Evolutionary conservation across 345 rosid genomes (phyloP).

Genomic region (Tarenaya hassleriana): DNA sequence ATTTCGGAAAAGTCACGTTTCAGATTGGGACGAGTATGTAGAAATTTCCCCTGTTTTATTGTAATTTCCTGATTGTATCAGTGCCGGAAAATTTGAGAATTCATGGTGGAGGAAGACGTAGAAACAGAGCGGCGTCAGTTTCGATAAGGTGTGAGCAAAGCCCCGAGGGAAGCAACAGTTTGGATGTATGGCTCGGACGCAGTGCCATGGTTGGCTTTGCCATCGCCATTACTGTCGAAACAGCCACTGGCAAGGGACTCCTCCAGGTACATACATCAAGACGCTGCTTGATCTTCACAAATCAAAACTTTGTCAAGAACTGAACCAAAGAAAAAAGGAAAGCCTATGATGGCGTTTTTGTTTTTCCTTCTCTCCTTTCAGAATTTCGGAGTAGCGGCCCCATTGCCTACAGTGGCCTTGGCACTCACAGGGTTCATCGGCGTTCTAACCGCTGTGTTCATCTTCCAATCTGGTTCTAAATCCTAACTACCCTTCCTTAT

Average conservation of each 20-base stretch:
- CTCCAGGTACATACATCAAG: not conserved
- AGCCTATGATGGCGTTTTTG: not conserved
- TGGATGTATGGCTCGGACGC: constrained; percentile 80
- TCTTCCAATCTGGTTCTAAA: constrained; percentile 85
- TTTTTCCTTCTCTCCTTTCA: not conserved
- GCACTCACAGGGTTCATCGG: constrained; percentile 75
- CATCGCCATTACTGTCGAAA: constrained; percentile 34
- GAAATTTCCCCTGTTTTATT: not conserved
- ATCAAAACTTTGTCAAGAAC: too few relatives aligned
- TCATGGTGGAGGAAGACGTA: constrained; percentile 26
- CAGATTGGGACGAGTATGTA: too few relatives aligned
- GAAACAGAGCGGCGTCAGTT: constrained; percentile 37
- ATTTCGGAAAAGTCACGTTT: not conserved
- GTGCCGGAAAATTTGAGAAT: constrained; percentile 37
- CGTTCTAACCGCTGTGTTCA: constrained; percentile 69
- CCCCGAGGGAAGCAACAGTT: constrained; percentile 40
- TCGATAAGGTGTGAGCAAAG: constrained; percentile 68
- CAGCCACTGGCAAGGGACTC: constrained; percentile 18
- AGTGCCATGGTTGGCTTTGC: too few relatives aligned
- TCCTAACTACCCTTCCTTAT: too few relatives aligned
- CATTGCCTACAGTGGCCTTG: constrained; percentile 80
- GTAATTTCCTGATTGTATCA: constrained; percentile 10
- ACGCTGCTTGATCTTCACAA: not conserved
- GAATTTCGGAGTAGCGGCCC: constrained; percentile 13
- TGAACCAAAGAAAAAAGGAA: not conserved